Base-by-base conservation (phyloP, 2,329 filamentous ascomycete species). In the Aspergillus sp. region DNA sequence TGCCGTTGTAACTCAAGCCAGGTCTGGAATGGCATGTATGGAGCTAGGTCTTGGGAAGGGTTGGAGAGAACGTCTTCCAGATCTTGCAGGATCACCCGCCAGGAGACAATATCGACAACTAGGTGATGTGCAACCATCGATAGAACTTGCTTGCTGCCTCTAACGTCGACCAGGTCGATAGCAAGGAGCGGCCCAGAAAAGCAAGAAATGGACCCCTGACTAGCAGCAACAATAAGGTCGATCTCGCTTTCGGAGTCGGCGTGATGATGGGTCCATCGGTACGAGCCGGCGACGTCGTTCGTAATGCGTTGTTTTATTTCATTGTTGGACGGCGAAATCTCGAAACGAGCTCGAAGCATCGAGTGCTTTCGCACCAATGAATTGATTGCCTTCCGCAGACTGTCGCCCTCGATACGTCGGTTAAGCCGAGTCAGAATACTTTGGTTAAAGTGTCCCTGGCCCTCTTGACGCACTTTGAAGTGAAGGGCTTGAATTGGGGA, bases 31-130 rank as follows among this genome's bases (percentile, higher is more conserved):
- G 74, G 71, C 8, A 76, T 62, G 3, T 71, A 73, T 4, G 54
- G 59, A n/a, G 63, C 63, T 8, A 65, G 62, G 1, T 57, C 55
- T 6, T 12, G 48, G 0, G 66, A 39, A 0, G 67, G 64, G n/a
- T 73, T 68, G 7, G 70, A 21, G 3, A 76, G 58, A 3, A 73
- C 46, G 11, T 75, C 73, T 57, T 76, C 73, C 41, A 76, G 40
- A 43, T 76, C 73, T 52, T 74, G 70, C 3, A 76, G 54, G 1
- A 76, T 70, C 3, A 76, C 69, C 11, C 72, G 65, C 74, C 74
- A 76, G 0, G 74, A 76, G 12, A 75, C 74, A 52, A 76, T 71
- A 17, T 76, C 73, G 11, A 75, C 70, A 6, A 75, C 69, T 31
- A 76, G 51, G 52, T 76, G 74, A 35, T 75, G 73, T 1, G 70